Conservation (phyloP, 2,329 filamentous ascomycete species). For the Fusarium illudens region DNA sequence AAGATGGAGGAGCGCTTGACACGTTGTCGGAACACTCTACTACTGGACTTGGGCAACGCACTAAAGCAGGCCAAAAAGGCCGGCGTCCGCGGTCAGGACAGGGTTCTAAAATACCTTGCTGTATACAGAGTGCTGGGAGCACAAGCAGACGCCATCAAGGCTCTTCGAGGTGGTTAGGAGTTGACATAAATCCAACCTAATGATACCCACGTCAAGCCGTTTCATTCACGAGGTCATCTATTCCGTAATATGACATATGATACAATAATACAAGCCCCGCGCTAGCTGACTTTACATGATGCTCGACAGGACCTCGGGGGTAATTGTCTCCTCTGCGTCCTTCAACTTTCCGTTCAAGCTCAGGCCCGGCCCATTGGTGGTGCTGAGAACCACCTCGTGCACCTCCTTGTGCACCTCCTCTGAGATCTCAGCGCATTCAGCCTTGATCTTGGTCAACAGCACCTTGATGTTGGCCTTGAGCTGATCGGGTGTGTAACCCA, state of each 20-base stretch:
- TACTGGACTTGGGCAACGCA: slow-evolving; percentile 64
- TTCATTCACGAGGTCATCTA: slow-evolving; percentile 30
- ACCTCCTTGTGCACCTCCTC: slow-evolving; percentile 56
- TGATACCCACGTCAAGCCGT: slow-evolving; percentile 43
- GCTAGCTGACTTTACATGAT: slow-evolving; percentile 56
- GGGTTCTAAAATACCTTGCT: slow-evolving; percentile 60
- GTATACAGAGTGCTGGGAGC: slow-evolving; percentile 64
- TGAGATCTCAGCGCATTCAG: slow-evolving; percentile 77
- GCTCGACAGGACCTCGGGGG: slow-evolving; percentile 60
- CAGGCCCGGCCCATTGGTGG: slow-evolving; percentile 86
- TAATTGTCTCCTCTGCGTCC: slow-evolving; percentile 65
- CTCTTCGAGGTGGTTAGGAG: slow-evolving; percentile 52
- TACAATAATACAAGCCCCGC: slow-evolving; percentile 48
- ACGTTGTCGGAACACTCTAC: slow-evolving; percentile 64
- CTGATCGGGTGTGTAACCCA: slow-evolving; percentile 88
- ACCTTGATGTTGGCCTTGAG: slow-evolving; percentile 84
- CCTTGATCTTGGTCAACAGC: slow-evolving; percentile 79
- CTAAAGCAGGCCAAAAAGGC: slow-evolving; percentile 55
- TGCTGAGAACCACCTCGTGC: slow-evolving; percentile 79
- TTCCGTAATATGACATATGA: slow-evolving; percentile 48
- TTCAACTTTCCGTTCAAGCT: slow-evolving; percentile 83
- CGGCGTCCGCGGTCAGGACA: slow-evolving; percentile 53
- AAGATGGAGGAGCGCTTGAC: slow-evolving; percentile 62
- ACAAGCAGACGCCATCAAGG: slow-evolving; percentile 61
- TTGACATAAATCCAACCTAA: slow-evolving; percentile 33